Percentiles rank a stretch among this genome's conserved stretches.
Evolutionary conservation across 257 asterid species (phyloP).

Genomic region (Salvia hispanica): DNA sequence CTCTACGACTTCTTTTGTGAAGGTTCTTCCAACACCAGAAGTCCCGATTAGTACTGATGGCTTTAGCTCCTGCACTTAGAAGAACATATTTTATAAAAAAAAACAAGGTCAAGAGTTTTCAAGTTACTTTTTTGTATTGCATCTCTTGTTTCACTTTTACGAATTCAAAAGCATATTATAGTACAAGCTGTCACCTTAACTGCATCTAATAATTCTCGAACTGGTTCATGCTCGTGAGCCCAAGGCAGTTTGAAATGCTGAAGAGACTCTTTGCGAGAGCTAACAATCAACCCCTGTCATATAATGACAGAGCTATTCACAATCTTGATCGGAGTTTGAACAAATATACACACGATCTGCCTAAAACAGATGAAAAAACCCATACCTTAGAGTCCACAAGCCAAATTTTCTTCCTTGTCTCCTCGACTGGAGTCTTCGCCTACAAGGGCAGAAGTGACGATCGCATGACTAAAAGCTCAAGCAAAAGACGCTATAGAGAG

Average conservation of each 20-base stretch:
- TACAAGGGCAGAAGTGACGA: constrained; percentile 36
- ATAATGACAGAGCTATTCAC: constrained; percentile 19
- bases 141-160: constrained; percentile 1
- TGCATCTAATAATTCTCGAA: constrained; percentile 73
- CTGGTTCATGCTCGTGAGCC: constrained; percentile 88
- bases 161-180: neutral
- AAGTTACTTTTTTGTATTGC: neutral
- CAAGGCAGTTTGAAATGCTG: constrained; percentile 88
- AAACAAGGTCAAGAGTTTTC: neutral
- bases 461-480: constrained; percentile 16
- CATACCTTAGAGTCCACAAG: constrained; percentile 87
- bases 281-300: constrained; percentile 70
- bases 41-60: constrained; percentile 91
- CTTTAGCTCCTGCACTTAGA: constrained; percentile 58
- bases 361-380: neutral
- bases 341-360: constrained; percentile 7
- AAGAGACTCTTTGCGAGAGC: constrained; percentile 79
- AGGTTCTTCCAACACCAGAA: constrained; percentile 83
- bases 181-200: constrained; percentile 56
- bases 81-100: constrained; percentile 13
- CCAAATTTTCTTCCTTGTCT: constrained; percentile 85
- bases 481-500: constrained; percentile 19
- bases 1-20: constrained; percentile 77
- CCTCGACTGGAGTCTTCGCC: constrained; percentile 64
- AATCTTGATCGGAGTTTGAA: constrained; percentile 21